Conservation (phyloP, 768 basidiomycete genomes). For the Termitomyces sp. region DNA sequence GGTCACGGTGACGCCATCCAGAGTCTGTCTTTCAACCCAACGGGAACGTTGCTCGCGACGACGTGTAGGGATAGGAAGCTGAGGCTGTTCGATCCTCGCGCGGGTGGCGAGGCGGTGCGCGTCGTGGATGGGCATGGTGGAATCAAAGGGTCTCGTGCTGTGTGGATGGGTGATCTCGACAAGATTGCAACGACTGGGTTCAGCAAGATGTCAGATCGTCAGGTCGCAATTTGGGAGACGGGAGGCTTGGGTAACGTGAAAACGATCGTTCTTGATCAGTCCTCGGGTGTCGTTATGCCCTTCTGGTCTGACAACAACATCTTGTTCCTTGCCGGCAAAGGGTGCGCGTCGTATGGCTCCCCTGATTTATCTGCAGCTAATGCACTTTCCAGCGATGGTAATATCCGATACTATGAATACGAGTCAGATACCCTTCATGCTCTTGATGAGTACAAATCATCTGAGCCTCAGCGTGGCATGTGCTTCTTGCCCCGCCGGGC, state of each 20-base stretch:
- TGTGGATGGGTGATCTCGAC: conserved; percentile 89
- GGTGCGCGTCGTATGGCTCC: conserved; percentile 40
- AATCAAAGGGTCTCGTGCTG: conserved; percentile 86
- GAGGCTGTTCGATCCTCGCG: conserved; percentile 86
- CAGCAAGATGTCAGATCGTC: conserved; percentile 94
- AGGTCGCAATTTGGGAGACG: conserved; percentile 88
- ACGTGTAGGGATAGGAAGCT: conserved; percentile 93
- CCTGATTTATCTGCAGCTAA: neutral
- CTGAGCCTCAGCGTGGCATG: conserved; percentile 95
- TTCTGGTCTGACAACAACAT: conserved; percentile 97
- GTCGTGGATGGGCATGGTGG: conserved; percentile 86
- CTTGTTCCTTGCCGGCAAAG: conserved; percentile 89
- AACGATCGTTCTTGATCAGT: conserved; percentile 79
- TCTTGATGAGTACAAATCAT: conserved; percentile 81
- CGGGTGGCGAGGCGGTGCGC: conserved; percentile 78
- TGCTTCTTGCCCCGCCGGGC: conserved; percentile 93
- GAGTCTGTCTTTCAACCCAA: conserved; percentile 74
- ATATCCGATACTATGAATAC: conserved; percentile 97
- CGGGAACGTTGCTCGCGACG: conserved; percentile 79
- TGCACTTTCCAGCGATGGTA: conserved; percentile 69
- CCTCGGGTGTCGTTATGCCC: conserved; percentile 93
- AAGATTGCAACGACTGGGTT: conserved; percentile 94
- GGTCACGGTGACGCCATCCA: conserved; percentile 91
- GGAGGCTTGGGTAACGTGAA: conserved; percentile 72
- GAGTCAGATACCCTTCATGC: conserved; percentile 78